Percentiles rank a stretch among this genome's conserved stretches.
Evolutionary conservation across 257 asterid species (phyloP).

Genomic region (Solanum acaule): DNA sequence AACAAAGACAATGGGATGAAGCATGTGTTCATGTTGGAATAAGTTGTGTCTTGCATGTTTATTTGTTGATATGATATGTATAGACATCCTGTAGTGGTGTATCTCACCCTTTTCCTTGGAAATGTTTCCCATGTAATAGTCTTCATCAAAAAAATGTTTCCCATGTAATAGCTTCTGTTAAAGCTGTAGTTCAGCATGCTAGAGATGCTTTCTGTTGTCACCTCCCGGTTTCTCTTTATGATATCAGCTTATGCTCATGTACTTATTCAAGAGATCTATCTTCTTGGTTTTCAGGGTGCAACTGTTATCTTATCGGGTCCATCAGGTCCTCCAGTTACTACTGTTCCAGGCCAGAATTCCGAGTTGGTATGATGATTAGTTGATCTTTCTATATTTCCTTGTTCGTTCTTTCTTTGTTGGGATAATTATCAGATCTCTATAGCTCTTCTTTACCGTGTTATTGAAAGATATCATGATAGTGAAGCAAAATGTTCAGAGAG

Average conservation of each 20-base stretch:
- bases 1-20: neutral
- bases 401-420: neutral
- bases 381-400: neutral
- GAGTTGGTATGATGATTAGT: constrained; percentile 60
- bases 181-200: neutral
- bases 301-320: constrained; percentile 88
- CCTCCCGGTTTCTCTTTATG: neutral
- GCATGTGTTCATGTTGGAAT: neutral
- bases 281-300: constrained; percentile 64
- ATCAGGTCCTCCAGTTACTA: constrained; percentile 82
- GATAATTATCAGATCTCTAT: neutral
- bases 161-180: neutral
- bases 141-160: neutral
- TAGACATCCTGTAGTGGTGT: neutral
- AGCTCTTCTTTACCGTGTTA: neutral
- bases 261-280: neutral
- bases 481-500: neutral
- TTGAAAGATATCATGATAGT: neutral
- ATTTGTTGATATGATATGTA: neutral
- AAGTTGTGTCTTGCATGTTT: neutral
- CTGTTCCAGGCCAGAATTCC: constrained; percentile 79
- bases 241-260: neutral
- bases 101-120: neutral
- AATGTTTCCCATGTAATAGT: neutral
- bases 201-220: neutral